Evolutionary conservation across 495 filamentous ascomycete genomes (phyloP).

Genomic region (Aspergillus funiculosus): DNA sequence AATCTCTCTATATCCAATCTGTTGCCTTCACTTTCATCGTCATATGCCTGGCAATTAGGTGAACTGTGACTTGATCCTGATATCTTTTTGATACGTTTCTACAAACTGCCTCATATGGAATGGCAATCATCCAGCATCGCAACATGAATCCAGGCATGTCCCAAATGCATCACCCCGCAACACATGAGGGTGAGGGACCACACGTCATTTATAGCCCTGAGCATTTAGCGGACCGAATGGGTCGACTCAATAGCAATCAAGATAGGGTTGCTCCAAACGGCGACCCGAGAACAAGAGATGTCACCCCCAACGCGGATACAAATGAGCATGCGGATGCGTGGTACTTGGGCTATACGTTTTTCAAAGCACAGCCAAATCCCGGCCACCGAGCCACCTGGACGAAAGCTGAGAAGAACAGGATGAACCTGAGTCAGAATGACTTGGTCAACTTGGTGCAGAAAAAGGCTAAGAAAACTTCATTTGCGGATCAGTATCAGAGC

Average conservation of each 20-base stretch:
- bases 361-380: slow-evolving; percentile 28
- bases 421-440: slow-evolving; percentile 29
- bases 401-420: slow-evolving; percentile 24
- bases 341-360: slow-evolving; percentile 34
- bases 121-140: slow-evolving; percentile 13
- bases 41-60: too few species aligned
- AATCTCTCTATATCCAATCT: neutral
- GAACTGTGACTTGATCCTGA: too few species aligned
- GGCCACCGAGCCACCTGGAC: slow-evolving; percentile 30
- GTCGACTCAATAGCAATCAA: slow-evolving; percentile 14
- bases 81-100: neutral
- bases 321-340: slow-evolving; percentile 5
- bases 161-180: slow-evolving; percentile 12
- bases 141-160: slow-evolving; percentile 16
- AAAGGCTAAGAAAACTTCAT: slow-evolving; percentile 24
- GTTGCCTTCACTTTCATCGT: too few species aligned
- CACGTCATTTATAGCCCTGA: slow-evolving; percentile 10
- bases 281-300: neutral
- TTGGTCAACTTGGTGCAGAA: slow-evolving; percentile 29
- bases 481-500: slow-evolving; percentile 29
- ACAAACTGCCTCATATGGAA: neutral
- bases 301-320: slow-evolving; percentile 1
- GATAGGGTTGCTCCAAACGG: slow-evolving; percentile 3
- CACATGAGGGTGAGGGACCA: slow-evolving; percentile 11
- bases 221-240: slow-evolving; percentile 17